These are phyloP conservation scores for Ambispora gerdemannii DNA, from an alignment of 192 early-diverging fungal genomes.

Conservation along the genomic window DNA sequence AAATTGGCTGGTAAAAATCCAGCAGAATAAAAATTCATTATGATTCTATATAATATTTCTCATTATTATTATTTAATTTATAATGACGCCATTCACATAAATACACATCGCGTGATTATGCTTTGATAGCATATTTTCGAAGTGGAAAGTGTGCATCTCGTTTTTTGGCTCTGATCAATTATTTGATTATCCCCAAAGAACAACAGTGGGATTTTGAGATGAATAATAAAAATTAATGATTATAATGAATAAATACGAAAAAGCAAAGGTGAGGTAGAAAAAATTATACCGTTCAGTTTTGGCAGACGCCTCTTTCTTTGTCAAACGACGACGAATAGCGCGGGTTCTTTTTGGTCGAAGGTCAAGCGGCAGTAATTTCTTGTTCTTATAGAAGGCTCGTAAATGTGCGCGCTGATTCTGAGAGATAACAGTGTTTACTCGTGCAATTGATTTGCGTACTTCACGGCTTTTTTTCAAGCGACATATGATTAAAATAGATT, in stretches of 20 bases:
- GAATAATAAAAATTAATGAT: constrained; percentile 30
- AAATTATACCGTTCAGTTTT: too few relatives aligned
- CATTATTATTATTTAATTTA: neutral
- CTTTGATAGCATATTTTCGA: constrained; percentile 90
- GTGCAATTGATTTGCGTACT: constrained; percentile 91
- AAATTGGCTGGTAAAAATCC: neutral
- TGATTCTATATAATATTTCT: neutral
- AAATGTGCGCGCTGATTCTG: constrained; percentile 88
- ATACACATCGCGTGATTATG: constrained; percentile 48
- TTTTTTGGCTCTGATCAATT: constrained; percentile 52
- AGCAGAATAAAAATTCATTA: constrained; percentile 1
- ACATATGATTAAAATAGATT: neutral
- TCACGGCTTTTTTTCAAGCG: constrained; percentile 57
- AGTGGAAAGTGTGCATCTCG: constrained; percentile 84
- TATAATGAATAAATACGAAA: neutral
- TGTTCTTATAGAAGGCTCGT: constrained; percentile 86
- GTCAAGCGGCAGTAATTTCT: constrained; percentile 95
- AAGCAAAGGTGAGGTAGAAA: neutral
- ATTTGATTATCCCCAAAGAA: neutral
- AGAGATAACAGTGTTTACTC: constrained; percentile 93
- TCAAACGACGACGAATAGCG: constrained; percentile 94
- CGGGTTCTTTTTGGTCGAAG: constrained; percentile 98
- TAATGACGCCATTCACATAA: neutral
- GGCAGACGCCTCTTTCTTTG: constrained; percentile 39
- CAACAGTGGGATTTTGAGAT: neutral